Percentiles rank a stretch among this genome's conserved stretches.
Evolutionary conservation across 2,329 filamentous ascomycete species (phyloP).

Genomic region (Scedosporium boydii): DNA sequence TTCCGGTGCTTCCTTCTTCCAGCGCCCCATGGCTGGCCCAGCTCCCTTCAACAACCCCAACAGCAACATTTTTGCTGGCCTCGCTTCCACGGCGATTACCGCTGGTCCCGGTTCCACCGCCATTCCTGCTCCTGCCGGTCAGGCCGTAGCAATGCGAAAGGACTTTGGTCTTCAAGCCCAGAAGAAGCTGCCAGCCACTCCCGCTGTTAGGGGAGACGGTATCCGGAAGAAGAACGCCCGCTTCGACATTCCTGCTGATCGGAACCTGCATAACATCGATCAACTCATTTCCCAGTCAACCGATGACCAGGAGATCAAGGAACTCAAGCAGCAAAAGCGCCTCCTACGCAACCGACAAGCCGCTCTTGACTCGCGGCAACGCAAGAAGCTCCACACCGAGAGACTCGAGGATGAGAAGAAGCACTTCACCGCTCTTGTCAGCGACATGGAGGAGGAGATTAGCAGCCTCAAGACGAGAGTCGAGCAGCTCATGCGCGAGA

Average conservation of each 20-base stretch:
- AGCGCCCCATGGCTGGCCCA: slow-evolving; percentile 39
- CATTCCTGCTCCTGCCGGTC: slow-evolving; percentile 1
- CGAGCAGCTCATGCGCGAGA: slow-evolving; percentile 62
- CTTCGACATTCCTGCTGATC: slow-evolving; percentile 91
- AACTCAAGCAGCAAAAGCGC: slow-evolving; percentile 96
- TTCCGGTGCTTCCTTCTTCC: slow-evolving; percentile 41
- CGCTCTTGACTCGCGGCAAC: slow-evolving; percentile 90
- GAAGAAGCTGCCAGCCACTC: slow-evolving; percentile 57
- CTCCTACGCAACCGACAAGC: slow-evolving; percentile 91
- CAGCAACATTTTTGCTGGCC: slow-evolving; percentile 43
- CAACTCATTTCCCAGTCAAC: slow-evolving; percentile 79
- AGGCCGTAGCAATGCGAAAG: slow-evolving; percentile 22
- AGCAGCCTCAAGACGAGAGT: slow-evolving; percentile 57
- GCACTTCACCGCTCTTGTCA: slow-evolving; percentile 68
- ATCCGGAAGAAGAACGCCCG: slow-evolving; percentile 98
- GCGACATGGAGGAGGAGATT: slow-evolving; percentile 69
- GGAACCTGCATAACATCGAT: slow-evolving; percentile 92
- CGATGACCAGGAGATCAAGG: slow-evolving; percentile 90
- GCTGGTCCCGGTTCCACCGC: neutral
- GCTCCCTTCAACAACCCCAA: slow-evolving; percentile 46
- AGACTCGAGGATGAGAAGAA: slow-evolving; percentile 96
- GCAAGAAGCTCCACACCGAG: slow-evolving; percentile 98
- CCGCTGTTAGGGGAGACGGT: slow-evolving; percentile 68
- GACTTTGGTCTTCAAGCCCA: slow-evolving; percentile 44
- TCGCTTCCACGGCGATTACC: slow-evolving; percentile 28